phyloP scores from a whole-genome alignment of 257 asterid genomes.

The Solanum lycopersicoides region DNA sequence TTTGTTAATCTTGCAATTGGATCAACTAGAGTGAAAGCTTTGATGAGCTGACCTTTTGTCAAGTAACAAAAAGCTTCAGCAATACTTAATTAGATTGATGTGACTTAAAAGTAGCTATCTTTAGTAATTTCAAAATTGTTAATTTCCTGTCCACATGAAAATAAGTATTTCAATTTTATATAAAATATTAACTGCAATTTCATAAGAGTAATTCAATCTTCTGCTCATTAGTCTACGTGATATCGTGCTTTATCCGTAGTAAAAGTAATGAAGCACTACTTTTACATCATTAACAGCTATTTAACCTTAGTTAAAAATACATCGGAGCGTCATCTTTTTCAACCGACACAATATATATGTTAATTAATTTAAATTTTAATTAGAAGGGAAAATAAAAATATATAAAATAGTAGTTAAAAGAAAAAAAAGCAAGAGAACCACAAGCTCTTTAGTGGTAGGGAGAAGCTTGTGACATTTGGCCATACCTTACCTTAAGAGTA shows the following conservation, averaged over 20 bases:
- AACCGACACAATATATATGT: background rate
- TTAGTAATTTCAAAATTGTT: background rate
- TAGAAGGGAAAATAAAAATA: background rate
- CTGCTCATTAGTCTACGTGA: background rate
- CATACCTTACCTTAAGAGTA: constrained; percentile 11
- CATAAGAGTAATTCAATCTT: background rate
- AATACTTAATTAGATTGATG: background rate
- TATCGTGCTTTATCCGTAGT: background rate
- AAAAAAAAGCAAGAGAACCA: background rate
- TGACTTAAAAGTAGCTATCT: background rate
- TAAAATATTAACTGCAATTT: background rate
- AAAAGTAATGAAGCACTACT: background rate
- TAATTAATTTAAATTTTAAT: background rate
- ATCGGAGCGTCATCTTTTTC: background rate
- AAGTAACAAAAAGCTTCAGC: background rate
- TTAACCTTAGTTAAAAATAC: background rate
- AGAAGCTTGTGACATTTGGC: background rate
- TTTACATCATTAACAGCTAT: background rate
- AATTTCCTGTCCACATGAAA: background rate
- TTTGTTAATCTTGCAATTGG: background rate
- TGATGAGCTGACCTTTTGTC: background rate
- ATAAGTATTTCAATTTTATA: background rate
- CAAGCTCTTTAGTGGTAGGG: background rate
- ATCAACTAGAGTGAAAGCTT: background rate
- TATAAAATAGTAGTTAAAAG: background rate